A percentile compares a stretch with the other conserved stretches of the same genome.
Conservation (phyloP, 768 basidiomycete genomes). For the Lactifluus volemus region DNA sequence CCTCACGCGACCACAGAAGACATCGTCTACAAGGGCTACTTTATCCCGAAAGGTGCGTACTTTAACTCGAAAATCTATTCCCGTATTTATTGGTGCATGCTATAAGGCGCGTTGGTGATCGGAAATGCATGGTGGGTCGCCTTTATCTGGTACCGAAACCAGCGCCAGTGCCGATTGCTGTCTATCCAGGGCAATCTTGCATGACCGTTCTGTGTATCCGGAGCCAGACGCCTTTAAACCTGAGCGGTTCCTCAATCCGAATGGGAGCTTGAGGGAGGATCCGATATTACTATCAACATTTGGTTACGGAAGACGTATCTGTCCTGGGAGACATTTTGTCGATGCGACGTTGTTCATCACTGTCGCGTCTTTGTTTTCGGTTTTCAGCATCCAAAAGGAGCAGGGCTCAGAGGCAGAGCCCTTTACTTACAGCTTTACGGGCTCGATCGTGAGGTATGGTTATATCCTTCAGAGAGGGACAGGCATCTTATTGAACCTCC, state of each 20-base stretch:
- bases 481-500: not conserved
- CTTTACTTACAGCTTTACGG: not conserved
- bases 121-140: conserved; percentile 1
- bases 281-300: conserved; percentile 3
- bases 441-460: not conserved
- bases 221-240: conserved; percentile 10
- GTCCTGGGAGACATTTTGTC: conserved; percentile 18
- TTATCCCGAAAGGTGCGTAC: conserved; percentile 4
- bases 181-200: conserved; percentile 2
- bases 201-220: not conserved
- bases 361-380: conserved; percentile 3
- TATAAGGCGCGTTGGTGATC: not conserved
- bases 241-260: not conserved
- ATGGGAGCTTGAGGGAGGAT: conserved; percentile 1
- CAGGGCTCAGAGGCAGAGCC: not conserved
- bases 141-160: not conserved
- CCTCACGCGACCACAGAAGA: not conserved
- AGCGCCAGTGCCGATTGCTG: not conserved
- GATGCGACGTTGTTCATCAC: conserved; percentile 3
- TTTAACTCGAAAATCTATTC: too few relatives aligned
- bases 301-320: conserved; percentile 20
- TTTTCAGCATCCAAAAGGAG: not conserved
- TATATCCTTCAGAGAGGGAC: not conserved
- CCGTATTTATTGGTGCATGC: not conserved
- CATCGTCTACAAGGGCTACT: conserved; percentile 4